Evolutionary conservation across 2,329 filamentous ascomycete genomes (phyloP).

Genomic region (Anthostomella pinea): DNA sequence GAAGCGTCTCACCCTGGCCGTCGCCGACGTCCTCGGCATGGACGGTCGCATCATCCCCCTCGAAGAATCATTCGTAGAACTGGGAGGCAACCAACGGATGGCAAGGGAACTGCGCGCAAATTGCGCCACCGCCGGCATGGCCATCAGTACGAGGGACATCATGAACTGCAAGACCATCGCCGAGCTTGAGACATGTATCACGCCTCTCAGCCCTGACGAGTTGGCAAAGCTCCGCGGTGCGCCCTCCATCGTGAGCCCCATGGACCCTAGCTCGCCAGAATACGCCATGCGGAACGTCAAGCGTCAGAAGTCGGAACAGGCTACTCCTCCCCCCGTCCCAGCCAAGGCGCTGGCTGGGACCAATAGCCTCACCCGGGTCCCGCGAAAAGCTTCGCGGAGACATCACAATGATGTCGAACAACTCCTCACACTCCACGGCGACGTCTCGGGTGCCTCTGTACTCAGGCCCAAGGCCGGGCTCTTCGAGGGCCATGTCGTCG

Average conservation of each 20-base stretch:
- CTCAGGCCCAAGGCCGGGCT: conserved; percentile 48
- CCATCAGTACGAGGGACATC: conserved; percentile 38
- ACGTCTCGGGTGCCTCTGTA: conserved; percentile 41
- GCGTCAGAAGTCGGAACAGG: conserved; percentile 9
- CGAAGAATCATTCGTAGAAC: conserved; percentile 43
- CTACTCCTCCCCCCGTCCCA: conserved; percentile 21
- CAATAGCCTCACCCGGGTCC: conserved; percentile 7
- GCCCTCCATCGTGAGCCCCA: conserved; percentile 19
- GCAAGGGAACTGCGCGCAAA: conserved; percentile 33
- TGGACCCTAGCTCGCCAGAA: conserved; percentile 20
- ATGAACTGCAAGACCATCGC: conserved; percentile 42
- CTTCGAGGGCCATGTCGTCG: conserved; percentile 49
- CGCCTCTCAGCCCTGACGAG: conserved; percentile 26
- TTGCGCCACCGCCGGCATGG: conserved; percentile 37
- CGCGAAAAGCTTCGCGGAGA: conserved; percentile 22
- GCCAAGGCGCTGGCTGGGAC: conserved; percentile 18
- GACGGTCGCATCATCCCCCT: conserved; percentile 31
- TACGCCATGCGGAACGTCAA: too few relatives aligned
- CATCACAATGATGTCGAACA: conserved; percentile 35
- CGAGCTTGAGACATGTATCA: conserved; percentile 43
- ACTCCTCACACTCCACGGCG: conserved; percentile 38
- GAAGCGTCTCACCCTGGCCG: conserved; percentile 32
- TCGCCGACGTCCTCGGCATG: conserved; percentile 38
- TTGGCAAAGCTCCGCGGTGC: conserved; percentile 7
- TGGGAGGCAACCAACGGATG: conserved; percentile 40